phyloP scores from a whole-genome alignment of 768 basidiomycete species.

The Tricholoma matsutake region DNA sequence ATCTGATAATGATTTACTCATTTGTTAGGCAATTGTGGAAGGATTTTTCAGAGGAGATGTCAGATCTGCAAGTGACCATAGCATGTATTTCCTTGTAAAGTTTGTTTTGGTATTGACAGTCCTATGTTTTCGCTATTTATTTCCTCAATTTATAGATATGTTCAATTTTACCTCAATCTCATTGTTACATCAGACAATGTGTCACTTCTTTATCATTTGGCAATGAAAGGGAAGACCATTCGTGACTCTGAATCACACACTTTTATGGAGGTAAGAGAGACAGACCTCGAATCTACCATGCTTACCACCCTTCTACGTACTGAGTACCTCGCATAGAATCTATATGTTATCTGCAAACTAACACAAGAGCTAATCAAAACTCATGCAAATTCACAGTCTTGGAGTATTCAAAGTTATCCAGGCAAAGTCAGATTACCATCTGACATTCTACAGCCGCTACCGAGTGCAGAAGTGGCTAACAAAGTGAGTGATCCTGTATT shows the following conservation, averaged over 20 bases:
- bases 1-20: background rate
- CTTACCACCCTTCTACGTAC: background rate
- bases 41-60: conserved; percentile 43
- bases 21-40: conserved; percentile 54
- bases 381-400: conserved; percentile 60
- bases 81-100: conserved; percentile 76
- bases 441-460: conserved; percentile 77
- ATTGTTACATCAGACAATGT: conserved; percentile 83
- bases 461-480: conserved; percentile 60
- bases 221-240: conserved; percentile 82
- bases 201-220: conserved; percentile 78
- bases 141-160: conserved; percentile 53
- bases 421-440: conserved; percentile 75
- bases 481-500: conserved; percentile 39
- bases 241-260: conserved; percentile 69
- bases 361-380: conserved; percentile 83
- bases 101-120: conserved; percentile 34
- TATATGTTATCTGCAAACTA: conserved; percentile 86
- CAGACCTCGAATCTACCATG: background rate
- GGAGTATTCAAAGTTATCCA: conserved; percentile 78
- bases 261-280: conserved; percentile 61
- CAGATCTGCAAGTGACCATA: conserved; percentile 44
- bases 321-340: conserved; percentile 57
- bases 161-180: conserved; percentile 83
- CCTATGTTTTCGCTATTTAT: background rate